Conservation (phyloP, 140 eudicot species). For the Ambrosia hybrid region DNA sequence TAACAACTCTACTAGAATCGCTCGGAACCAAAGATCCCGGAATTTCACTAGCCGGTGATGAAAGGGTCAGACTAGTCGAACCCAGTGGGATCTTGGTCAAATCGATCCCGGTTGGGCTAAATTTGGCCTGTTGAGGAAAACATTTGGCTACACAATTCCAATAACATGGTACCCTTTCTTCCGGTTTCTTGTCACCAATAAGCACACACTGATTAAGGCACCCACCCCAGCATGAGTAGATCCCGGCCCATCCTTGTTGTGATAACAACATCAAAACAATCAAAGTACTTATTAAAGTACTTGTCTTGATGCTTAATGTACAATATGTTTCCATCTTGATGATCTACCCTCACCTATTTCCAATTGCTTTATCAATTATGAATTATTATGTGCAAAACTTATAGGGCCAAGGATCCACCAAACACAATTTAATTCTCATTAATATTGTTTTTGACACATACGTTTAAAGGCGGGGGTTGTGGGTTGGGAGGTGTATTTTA, state of each 20-base stretch:
- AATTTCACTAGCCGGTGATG: slow-evolving; percentile 23
- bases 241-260: slow-evolving; percentile 27
- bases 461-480: background rate
- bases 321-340: slow-evolving; percentile 19
- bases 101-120: background rate
- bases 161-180: slow-evolving; percentile 32
- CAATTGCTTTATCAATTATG: background rate
- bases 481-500: too few species aligned
- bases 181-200: slow-evolving; percentile 10
- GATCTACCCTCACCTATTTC: background rate
- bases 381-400: background rate
- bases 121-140: slow-evolving; percentile 19
- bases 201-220: slow-evolving; percentile 50
- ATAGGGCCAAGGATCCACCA: slow-evolving; percentile 9
- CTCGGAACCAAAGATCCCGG: background rate
- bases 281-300: slow-evolving; percentile 17
- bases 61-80: background rate
- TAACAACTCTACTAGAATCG: slow-evolving; percentile 1
- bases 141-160: slow-evolving; percentile 41
- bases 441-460: slow-evolving; percentile 19
- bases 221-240: slow-evolving; percentile 55
- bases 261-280: slow-evolving; percentile 19
- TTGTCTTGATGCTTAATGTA: slow-evolving; percentile 5
- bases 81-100: background rate
- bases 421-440: slow-evolving; percentile 24